A percentile compares a stretch with the other conserved stretches of the same genome.
Evolutionary conservation across 148 eudicot genomes (phyloP).

Genomic region (Spergularia marina): DNA sequence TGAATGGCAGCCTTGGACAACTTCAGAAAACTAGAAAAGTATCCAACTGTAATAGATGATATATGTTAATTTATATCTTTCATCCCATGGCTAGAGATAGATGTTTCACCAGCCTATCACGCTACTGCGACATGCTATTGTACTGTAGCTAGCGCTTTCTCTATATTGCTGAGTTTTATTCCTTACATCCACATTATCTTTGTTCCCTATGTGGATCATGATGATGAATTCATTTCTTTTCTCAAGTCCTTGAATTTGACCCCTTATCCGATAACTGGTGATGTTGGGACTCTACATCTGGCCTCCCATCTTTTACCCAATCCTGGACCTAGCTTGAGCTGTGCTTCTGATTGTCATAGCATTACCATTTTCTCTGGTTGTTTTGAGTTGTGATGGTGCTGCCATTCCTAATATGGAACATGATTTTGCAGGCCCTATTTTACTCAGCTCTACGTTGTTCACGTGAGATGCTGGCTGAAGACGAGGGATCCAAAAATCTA

Average conservation of each 20-base stretch:
- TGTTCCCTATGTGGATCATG: background rate
- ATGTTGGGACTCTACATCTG: too few relatives aligned
- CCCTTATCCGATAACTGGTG: too few relatives aligned
- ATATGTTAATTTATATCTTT: background rate
- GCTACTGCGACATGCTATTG: too few relatives aligned
- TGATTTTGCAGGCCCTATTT: constrained; percentile 56
- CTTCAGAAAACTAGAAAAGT: background rate
- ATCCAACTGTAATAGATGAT: background rate
- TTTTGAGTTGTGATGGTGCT: background rate
- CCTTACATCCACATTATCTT: background rate
- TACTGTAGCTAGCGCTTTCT: background rate
- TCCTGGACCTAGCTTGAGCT: too few relatives aligned
- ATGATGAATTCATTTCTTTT: too few relatives aligned
- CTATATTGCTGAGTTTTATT: background rate
- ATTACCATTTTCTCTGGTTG: background rate
- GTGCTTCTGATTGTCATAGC: background rate
- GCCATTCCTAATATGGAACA: background rate
- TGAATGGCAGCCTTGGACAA: background rate
- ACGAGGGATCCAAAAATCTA: constrained; percentile 73
- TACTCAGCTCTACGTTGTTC: constrained; percentile 87
- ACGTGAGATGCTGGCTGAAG: constrained; percentile 65
- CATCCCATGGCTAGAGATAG: too few relatives aligned
- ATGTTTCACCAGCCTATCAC: too few relatives aligned
- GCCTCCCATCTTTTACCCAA: too few relatives aligned
- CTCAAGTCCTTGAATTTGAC: too few relatives aligned